These are phyloP conservation scores for Podosphaera aphanis DNA, from an alignment of 2,329 filamentous ascomycete species.

Conservation along the genomic window DNA sequence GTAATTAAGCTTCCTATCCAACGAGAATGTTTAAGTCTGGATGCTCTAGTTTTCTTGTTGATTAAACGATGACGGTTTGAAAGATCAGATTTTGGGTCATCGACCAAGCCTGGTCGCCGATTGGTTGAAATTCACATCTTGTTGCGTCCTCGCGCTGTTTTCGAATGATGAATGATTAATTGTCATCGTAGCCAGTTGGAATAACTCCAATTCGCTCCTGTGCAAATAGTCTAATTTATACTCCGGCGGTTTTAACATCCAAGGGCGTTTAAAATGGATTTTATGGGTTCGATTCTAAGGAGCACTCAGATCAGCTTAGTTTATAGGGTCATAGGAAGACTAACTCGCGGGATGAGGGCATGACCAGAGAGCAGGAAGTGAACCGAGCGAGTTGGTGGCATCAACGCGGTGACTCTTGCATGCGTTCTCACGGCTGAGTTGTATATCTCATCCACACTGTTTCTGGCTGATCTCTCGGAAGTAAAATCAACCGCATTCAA, in stretches of 20 bases:
- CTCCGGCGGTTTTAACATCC: not conserved
- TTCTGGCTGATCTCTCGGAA: not conserved
- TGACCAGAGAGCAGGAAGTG: not conserved
- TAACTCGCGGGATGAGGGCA: not conserved
- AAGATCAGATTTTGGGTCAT: not conserved
- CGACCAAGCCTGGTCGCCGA: not conserved
- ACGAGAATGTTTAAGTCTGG: not conserved
- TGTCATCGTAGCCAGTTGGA: not conserved
- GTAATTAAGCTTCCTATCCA: not conserved
- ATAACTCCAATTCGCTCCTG: not conserved
- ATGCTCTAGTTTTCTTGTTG: not conserved
- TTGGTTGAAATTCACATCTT: not conserved
- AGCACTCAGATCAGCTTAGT: not conserved
- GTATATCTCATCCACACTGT: not conserved
- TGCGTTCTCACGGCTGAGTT: not conserved
- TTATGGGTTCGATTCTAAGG: not conserved
- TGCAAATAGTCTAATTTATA: not conserved
- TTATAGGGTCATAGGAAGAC: not conserved
- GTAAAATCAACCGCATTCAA: not conserved
- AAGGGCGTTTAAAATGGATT: not conserved
- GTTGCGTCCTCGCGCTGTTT: not conserved
- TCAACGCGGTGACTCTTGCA: not conserved
- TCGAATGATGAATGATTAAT: not conserved
- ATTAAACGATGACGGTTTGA: not conserved
- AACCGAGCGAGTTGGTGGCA: not conserved